A percentile compares a stretch with the other conserved stretches of the same genome.
Conservation (phyloP, 1,284 basidiomycete species). For the Tausonia pullulans region DNA sequence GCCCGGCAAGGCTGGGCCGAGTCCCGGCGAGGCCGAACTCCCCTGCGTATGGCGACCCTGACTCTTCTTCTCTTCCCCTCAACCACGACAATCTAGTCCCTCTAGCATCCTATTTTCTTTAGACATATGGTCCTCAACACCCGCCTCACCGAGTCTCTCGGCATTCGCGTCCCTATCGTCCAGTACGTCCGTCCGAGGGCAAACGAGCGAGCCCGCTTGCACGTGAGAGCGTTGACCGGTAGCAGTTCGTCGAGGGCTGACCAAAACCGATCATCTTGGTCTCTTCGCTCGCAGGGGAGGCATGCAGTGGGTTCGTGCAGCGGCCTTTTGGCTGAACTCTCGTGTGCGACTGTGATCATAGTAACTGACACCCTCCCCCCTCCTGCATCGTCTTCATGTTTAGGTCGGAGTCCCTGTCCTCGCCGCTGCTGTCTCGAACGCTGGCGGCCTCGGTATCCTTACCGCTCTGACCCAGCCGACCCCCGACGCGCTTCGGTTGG, state of each 20-base stretch:
- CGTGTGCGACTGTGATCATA: slow-evolving; percentile 12
- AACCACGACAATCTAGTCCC: neutral
- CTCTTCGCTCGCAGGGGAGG: slow-evolving; percentile 40
- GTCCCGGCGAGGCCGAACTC: too few species aligned
- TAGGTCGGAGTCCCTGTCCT: slow-evolving; percentile 52
- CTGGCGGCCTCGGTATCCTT: slow-evolving; percentile 75
- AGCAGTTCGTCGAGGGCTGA: neutral
- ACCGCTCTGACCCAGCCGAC: slow-evolving; percentile 72
- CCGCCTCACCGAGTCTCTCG: slow-evolving; percentile 30
- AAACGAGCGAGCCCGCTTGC: neutral
- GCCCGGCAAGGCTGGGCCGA: neutral
- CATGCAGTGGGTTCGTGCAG: slow-evolving; percentile 63
- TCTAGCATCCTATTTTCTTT: neutral
- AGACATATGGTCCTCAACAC: slow-evolving; percentile 22
- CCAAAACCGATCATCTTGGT: too few species aligned
- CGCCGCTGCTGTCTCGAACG: slow-evolving; percentile 70
- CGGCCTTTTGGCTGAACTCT: slow-evolving; percentile 17
- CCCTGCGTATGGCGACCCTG: too few species aligned
- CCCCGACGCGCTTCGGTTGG: slow-evolving; percentile 68
- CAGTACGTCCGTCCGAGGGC: slow-evolving; percentile 16
- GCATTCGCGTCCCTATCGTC: slow-evolving; percentile 29
- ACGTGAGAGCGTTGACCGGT: neutral
- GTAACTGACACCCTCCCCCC: slow-evolving; percentile 8
- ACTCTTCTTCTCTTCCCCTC: neutral
- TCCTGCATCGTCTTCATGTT: neutral